These are phyloP conservation scores for Ophiostoma fasciatum DNA, from an alignment of 2,329 filamentous ascomycete species.

Conservation along the genomic window DNA sequence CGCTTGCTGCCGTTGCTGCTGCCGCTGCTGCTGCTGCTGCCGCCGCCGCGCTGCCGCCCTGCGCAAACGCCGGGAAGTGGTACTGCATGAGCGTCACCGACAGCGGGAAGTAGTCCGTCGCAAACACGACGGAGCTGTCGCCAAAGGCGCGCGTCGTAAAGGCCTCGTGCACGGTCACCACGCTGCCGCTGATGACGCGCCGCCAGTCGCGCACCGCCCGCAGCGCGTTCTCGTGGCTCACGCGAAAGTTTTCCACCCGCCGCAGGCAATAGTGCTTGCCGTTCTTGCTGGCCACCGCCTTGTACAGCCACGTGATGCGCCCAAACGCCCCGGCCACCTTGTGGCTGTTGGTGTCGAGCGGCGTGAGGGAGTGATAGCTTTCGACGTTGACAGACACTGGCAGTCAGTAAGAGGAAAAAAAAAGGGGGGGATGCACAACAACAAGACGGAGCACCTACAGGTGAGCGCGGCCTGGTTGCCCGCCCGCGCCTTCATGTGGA, in stretches of 20 bases:
- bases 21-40: no score
- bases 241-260: slow-evolving; percentile 72
- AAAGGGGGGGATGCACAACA: no score
- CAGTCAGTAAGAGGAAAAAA: background rate
- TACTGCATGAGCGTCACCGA: slow-evolving; percentile 81
- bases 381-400: slow-evolving; percentile 41
- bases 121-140: slow-evolving; percentile 87
- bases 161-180: slow-evolving; percentile 78
- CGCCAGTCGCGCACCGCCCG: slow-evolving; percentile 81
- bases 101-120: slow-evolving; percentile 83
- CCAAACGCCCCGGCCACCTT: slow-evolving; percentile 41
- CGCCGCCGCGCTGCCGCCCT: slow-evolving; percentile 16
- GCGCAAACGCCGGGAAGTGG: slow-evolving; percentile 45
- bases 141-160: slow-evolving; percentile 90
- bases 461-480: slow-evolving; percentile 70
- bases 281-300: slow-evolving; percentile 77
- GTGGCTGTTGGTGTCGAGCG: slow-evolving; percentile 63
- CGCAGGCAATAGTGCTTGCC: slow-evolving; percentile 79
- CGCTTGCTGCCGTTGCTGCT: no score
- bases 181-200: slow-evolving; percentile 61
- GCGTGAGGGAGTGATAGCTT: slow-evolving; percentile 84
- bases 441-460: no score
- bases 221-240: slow-evolving; percentile 83
- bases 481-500: slow-evolving; percentile 79
- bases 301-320: slow-evolving; percentile 88